Evolutionary conservation across 2,329 filamentous ascomycete genomes (phyloP), one percentile per base, ranked within the genome.

Genomic region (Colletotrichum somersetense): DNA sequence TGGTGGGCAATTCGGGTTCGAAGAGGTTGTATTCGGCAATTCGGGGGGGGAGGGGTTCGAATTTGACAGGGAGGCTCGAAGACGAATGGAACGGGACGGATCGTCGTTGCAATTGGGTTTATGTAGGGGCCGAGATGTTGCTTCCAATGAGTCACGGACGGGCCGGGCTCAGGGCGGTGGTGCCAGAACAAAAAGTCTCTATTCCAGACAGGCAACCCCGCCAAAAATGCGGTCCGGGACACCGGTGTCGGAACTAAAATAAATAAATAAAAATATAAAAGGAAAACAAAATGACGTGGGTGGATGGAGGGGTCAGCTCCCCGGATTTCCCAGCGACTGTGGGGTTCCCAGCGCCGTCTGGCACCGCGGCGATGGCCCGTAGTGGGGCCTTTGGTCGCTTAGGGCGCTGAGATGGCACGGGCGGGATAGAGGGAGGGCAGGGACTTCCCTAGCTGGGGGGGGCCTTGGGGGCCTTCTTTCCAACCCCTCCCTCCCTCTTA

Each of bases 1-100:
- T 94, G 52, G 23, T 62, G 66, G 57, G 63, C 61, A 56, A 46
- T 48, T n/a, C 44, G 48, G 58, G 46, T n/a, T 26, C 12, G 61
- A 20, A 10, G 42, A 55, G 52, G 7, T 46, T 46, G 44, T 46
- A n/a, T n/a, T 50, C 38, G 56, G 62, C 26, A 40, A 33, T 30
- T n/a, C 26, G 26, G 26, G 56, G 52, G 14, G n/a, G 44, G 20
- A 8, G 7, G 5, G 10, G 7, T 48, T 48, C 23, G 26, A 33
- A 20, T 14, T 23, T 55, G 38, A 18, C 30, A 10, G 16, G 35
- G 48, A 42, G 26, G 33, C 26, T 46, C 52, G 3, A 35, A 6
- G 26, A 38, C 8, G 40, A 33, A 5, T 35, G 10, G 26, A 62
- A 33, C 4, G 10, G n/a, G 35, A 52, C 11, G 50, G 46, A 42